Percentiles rank a stretch among this genome's conserved stretches.
phyloP scores from a whole-genome alignment of 1,284 basidiomycete genomes.

The Ceratobasidium sp. region DNA sequence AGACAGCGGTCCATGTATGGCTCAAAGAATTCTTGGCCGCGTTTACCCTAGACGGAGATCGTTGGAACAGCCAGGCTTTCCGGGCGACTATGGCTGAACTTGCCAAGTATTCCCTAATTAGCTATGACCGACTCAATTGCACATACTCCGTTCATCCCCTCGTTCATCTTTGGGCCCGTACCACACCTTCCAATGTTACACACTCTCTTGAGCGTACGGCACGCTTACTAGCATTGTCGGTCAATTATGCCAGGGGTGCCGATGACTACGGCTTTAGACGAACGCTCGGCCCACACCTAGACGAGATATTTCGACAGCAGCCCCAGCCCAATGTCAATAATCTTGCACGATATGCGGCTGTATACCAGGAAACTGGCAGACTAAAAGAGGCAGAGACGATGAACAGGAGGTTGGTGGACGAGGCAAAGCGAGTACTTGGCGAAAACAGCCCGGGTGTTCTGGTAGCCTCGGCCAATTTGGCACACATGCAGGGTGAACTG shows the following conservation, averaged over 20 bases:
- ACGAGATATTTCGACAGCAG: too few species aligned
- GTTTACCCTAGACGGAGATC: neutral
- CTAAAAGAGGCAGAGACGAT: neutral
- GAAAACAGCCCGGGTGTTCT: neutral
- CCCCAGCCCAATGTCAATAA: neutral
- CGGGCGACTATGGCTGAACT: neutral
- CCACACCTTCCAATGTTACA: neutral
- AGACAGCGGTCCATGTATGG: neutral
- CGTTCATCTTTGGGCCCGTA: neutral
- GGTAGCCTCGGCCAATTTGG: neutral
- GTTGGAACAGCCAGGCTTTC: conserved; percentile 1
- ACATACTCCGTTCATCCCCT: neutral
- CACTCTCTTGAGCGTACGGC: neutral
- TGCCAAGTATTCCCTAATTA: neutral
- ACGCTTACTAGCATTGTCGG: neutral
- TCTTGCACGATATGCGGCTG: neutral
- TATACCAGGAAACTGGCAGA: neutral
- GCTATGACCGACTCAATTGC: neutral
- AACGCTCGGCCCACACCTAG: neutral
- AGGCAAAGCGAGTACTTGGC: neutral
- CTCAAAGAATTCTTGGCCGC: neutral
- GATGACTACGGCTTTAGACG: neutral
- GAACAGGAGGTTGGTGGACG: neutral
- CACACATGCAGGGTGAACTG: neutral
- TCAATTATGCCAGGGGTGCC: neutral